These are phyloP conservation scores for Parasitella parasitica DNA, from an alignment of 371 early-diverging fungal species.

Conservation along the genomic window DNA sequence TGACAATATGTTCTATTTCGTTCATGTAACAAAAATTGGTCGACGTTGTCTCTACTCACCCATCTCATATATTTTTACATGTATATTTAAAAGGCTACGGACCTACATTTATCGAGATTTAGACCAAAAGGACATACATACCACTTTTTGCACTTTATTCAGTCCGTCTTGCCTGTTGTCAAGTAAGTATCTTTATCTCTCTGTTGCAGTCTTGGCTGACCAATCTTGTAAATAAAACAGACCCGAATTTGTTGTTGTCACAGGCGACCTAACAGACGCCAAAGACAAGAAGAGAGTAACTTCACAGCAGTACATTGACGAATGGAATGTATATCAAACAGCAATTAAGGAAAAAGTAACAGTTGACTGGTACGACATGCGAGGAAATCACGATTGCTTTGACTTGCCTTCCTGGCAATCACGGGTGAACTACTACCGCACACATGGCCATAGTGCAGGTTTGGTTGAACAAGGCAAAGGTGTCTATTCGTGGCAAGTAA, in stretches of 20 bases:
- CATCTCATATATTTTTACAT: not conserved
- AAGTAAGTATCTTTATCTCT: constrained; percentile 23
- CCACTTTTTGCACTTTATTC: constrained; percentile 77
- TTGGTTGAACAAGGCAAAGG: constrained; percentile 51
- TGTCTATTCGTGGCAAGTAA: constrained; percentile 58
- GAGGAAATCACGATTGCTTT: constrained; percentile 89
- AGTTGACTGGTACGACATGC: constrained; percentile 75
- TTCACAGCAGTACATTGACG: constrained; percentile 78
- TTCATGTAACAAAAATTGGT: constrained; percentile 44
- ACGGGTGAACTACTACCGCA: constrained; percentile 62
- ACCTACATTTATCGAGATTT: constrained; percentile 82
- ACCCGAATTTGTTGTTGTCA: constrained; percentile 69
- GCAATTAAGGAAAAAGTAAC: constrained; percentile 55
- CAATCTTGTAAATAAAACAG: no score
- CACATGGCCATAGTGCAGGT: constrained; percentile 52
- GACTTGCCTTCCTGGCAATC: constrained; percentile 69
- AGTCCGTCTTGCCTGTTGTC: constrained; percentile 66
- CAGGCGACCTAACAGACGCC: constrained; percentile 89
- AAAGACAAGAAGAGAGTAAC: constrained; percentile 63
- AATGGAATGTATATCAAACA: constrained; percentile 77
- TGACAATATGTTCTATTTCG: constrained; percentile 62
- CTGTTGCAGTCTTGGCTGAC: no score
- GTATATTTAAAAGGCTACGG: constrained; percentile 63
- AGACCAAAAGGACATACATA: constrained; percentile 62
- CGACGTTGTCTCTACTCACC: no score